phyloP scores from a whole-genome alignment of 352 stramenopile species.

The Phytophthora vignae region DNA sequence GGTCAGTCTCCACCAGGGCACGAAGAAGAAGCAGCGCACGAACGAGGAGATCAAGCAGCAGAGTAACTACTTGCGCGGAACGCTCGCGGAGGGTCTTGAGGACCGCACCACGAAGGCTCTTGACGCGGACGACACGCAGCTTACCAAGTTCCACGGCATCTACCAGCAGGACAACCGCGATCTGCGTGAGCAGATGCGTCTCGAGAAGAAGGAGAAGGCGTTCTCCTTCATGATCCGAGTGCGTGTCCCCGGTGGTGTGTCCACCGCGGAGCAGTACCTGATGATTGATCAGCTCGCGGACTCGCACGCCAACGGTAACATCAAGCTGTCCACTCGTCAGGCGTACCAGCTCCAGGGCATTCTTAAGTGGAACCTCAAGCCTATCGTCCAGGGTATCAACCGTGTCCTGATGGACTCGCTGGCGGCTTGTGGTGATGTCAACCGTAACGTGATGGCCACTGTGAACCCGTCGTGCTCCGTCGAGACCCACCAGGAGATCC shows the following conservation, averaged over 20 bases:
- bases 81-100: constrained; percentile 67
- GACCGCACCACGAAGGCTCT: constrained; percentile 81
- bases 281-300: constrained; percentile 94
- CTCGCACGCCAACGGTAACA: constrained; percentile 96
- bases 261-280: constrained; percentile 93
- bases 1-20: constrained; percentile 46
- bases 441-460: constrained; percentile 97
- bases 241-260: constrained; percentile 95
- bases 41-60: constrained; percentile 89
- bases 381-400: constrained; percentile 94
- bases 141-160: constrained; percentile 98
- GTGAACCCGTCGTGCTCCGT: constrained; percentile 90
- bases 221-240: constrained; percentile 98
- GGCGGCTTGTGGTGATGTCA: constrained; percentile 97
- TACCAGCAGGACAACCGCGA: constrained; percentile 98
- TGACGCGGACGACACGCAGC: constrained; percentile 71
- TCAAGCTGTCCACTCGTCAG: constrained; percentile 95
- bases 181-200: constrained; percentile 75
- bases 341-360: constrained; percentile 98
- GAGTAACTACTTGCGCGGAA: constrained; percentile 82
- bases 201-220: constrained; percentile 90
- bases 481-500: constrained; percentile 86
- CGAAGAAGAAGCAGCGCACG: constrained; percentile 78
- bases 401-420: constrained; percentile 94
- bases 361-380: constrained; percentile 97